Evolutionary conservation across 2,329 filamentous ascomycete genomes (phyloP), one percentile per base, ranked within the genome.

Genomic region (Leptographium procerum): DNA sequence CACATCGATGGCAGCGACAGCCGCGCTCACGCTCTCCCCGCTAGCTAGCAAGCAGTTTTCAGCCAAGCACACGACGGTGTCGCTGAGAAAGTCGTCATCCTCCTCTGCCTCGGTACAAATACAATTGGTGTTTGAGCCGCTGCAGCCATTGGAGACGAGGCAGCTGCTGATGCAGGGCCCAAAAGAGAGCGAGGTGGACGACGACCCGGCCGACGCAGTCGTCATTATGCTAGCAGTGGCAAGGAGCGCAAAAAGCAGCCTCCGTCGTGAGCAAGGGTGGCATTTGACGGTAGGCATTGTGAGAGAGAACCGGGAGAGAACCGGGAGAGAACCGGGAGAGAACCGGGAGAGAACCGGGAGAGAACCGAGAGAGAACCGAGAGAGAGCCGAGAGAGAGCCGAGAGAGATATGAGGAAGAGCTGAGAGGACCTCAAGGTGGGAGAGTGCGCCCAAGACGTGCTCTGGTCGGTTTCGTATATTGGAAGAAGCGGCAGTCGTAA

Each of bases 81-180:
- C 31, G 51, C 57, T 60, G 13, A 65, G 61, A n/a, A 65, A 61
- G n/a, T 14, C 13, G 1, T 43, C 36, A 4, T 29, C 34, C 2
- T 24, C 40, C 9, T 53, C 24, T 7, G 60, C 24, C 3, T 43
- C 60, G 9, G 45, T 16, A 60, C 64, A 65, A 50, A 65, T 57
- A 53, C 64, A 65, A 22, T 48, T 13, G 19, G 51, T 48, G 48
- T 56, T 56, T 45, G 55, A 31, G 16, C 57, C 14, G 48, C 51
- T 48, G 59, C 64, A 65, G 47, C 63, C 62, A 40, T 29, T 60
- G 43, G 51, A 14, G 45, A 24, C 34, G 28, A 65, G 31, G 48
- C 64, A 65, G 52, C 47, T 14, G 51, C 52, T 59, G 16, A 64
- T 52, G 53, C 64, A 65, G 28, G 56, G 57, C 2, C 43, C 26